Evolutionary conservation across 257 asterid species (phyloP).

Genomic region (Salvia miltiorrhiza): DNA sequence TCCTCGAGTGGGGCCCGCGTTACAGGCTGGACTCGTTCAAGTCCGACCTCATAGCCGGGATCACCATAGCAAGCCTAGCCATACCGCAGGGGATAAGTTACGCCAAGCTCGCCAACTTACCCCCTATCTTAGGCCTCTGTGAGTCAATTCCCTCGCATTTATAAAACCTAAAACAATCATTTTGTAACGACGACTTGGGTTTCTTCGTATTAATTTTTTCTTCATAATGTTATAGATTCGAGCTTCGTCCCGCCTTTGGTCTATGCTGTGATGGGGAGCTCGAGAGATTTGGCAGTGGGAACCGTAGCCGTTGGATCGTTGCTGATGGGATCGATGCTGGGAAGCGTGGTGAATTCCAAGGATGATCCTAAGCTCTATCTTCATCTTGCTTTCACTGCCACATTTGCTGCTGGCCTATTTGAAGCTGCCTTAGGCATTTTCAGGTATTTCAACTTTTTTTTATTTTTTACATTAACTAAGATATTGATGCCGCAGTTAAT

Average conservation of each 20-base stretch:
- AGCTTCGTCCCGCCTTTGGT: slow-evolving; percentile 77
- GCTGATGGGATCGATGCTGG: slow-evolving; percentile 70
- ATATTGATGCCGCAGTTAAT: too few relatives aligned
- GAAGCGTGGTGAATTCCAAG: slow-evolving; percentile 42
- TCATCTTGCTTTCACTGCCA: slow-evolving; percentile 66
- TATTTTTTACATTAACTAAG: too few relatives aligned
- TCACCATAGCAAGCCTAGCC: slow-evolving; percentile 87
- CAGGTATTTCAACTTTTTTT: slow-evolving; percentile 37
- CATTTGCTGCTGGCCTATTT: slow-evolving; percentile 57
- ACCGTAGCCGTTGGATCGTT: slow-evolving; percentile 80
- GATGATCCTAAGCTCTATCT: slow-evolving; percentile 55
- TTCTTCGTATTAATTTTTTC: too few relatives aligned
- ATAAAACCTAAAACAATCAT: too few relatives aligned
- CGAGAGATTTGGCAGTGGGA: slow-evolving; percentile 82
- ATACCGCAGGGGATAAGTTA: slow-evolving; percentile 92
- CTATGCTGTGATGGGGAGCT: slow-evolving; percentile 81
- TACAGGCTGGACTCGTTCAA: slow-evolving; percentile 49
- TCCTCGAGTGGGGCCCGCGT: slow-evolving; percentile 68
- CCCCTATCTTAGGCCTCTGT: slow-evolving; percentile 88
- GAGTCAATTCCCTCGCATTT: too few relatives aligned
- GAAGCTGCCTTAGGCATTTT: slow-evolving; percentile 65
- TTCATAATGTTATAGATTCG: too few relatives aligned
- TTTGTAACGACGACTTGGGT: too few relatives aligned
- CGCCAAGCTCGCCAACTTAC: slow-evolving; percentile 83
- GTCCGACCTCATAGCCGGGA: slow-evolving; percentile 72